Evolutionary conservation across 73 alveolate species (phyloP), one percentile per base, ranked within the genome.

Genomic region (Paramecium tetraurelia): DNA sequence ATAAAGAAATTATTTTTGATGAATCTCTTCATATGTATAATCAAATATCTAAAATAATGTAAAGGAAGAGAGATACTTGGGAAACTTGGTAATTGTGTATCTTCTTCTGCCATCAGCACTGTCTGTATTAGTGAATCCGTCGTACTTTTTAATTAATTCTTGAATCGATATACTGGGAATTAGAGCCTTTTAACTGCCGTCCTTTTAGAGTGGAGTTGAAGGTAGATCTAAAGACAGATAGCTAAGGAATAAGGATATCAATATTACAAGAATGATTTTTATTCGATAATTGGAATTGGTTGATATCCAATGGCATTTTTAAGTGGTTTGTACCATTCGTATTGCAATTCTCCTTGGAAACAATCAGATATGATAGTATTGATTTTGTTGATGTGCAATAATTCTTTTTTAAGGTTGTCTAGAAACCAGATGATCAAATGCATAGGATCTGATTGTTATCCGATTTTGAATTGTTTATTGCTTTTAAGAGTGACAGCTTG

Each of bases 1-100:
- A 96, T 86, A 94, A 98, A 98, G 95, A 96, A 97, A 59, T 98
- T 97, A 95, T 98, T 98, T 87, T 97, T 98, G 36, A 95, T 85
- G 96, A 97, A 98, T 89, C 99, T 93, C 88, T 98, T 96, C 90
- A 94, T 86, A 77, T 97, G 99, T 58, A 98, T 59, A 7, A 97
- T 95, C 38, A 97, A 72, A 77, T 43, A 80, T 80, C 87, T 75
- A 38, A 41, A 16, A 33, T 11, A 35, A 75, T 3, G 38, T 5
- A 29, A 33, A 2, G 38, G 40, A 29, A 33, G 9, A 16, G 9
- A 35, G 36, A 12, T 96, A 96, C 92, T 93, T 96, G 1, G 99
- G 99, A n/a, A 97, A 94, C 72, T 94, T 92, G 71, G 89, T 95
- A 18, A 97, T 86, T 85, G 93, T 94, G 76, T 88, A 96, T 38